Evolutionary conservation across 129 eudicot genomes (phyloP).

Genomic region (Pittosporum tobira): DNA sequence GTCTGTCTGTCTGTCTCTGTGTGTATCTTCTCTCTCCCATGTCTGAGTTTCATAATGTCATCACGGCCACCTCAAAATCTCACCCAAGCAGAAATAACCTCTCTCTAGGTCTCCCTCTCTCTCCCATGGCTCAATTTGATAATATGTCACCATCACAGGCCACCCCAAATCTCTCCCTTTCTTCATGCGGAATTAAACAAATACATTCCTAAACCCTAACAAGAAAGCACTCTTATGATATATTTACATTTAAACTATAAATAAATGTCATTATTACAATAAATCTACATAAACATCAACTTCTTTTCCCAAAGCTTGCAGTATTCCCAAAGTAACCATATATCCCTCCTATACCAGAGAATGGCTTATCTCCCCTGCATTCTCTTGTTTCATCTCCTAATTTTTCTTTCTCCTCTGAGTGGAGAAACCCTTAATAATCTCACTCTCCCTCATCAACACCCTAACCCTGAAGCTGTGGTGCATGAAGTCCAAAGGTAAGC

Average conservation of each 20-base stretch:
- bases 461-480: conserved; percentile 40
- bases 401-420: conserved; percentile 6
- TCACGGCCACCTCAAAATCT: too few species aligned
- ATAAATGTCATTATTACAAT: too few species aligned
- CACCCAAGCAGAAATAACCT: too few species aligned
- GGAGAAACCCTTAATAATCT: conserved; percentile 19
- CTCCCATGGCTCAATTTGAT: background rate
- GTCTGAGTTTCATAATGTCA: too few species aligned
- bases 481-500: conserved; percentile 35
- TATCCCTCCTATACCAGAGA: conserved; percentile 4
- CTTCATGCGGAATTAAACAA: background rate
- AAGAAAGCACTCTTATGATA: too few species aligned
- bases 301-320: background rate
- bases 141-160: background rate
- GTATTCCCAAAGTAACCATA: background rate
- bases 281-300: too few species aligned
- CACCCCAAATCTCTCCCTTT: background rate
- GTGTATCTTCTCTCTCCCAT: too few species aligned
- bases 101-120: too few species aligned
- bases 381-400: conserved; percentile 16
- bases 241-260: too few species aligned
- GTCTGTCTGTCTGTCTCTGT: too few species aligned
- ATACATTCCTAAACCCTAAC: too few species aligned
- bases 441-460: conserved; percentile 40
- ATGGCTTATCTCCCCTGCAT: conserved; percentile 26